phyloP scores from a whole-genome alignment of 352 stramenopile genomes.

The Sclerospora graminicola region DNA sequence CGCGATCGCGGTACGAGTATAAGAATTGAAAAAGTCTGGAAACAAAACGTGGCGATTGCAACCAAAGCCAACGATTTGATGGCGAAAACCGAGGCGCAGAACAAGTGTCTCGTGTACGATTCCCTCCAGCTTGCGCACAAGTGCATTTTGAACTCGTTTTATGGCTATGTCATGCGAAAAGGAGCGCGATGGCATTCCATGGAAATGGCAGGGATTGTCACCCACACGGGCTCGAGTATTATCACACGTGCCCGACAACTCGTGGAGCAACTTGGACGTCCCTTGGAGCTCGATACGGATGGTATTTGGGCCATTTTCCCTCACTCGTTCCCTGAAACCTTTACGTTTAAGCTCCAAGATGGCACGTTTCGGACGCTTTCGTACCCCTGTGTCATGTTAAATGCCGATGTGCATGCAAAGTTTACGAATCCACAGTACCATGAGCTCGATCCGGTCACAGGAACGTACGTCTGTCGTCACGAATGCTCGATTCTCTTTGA shows the following conservation, averaged over 20 bases:
- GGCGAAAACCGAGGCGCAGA: constrained; percentile 80
- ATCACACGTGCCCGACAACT: constrained; percentile 93
- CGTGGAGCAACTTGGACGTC: constrained; percentile 92
- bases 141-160: constrained; percentile 99
- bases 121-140: constrained; percentile 99
- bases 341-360: constrained; percentile 82
- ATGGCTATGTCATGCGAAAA: constrained; percentile 99
- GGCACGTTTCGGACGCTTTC: constrained; percentile 83
- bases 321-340: constrained; percentile 96
- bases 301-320: constrained; percentile 99
- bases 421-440: constrained; percentile 98
- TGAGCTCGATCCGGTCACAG: constrained; percentile 38
- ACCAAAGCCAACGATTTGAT: constrained; percentile 78
- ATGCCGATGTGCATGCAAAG: constrained; percentile 96
- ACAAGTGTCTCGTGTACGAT: constrained; percentile 93
- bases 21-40: constrained; percentile 97
- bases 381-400: constrained; percentile 99
- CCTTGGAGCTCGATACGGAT: constrained; percentile 98
- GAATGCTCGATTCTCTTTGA: constrained; percentile 99
- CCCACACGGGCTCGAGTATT: constrained; percentile 96
- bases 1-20: constrained; percentile 99
- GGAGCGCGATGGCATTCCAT: constrained; percentile 98
- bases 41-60: constrained; percentile 62
- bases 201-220: constrained; percentile 99
- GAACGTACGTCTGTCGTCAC: constrained; percentile 87